Percentiles rank a stretch among this genome's conserved stretches.
phyloP scores from a whole-genome alignment of 1,139 yeast species.

The Magnusiomyces ingens region DNA sequence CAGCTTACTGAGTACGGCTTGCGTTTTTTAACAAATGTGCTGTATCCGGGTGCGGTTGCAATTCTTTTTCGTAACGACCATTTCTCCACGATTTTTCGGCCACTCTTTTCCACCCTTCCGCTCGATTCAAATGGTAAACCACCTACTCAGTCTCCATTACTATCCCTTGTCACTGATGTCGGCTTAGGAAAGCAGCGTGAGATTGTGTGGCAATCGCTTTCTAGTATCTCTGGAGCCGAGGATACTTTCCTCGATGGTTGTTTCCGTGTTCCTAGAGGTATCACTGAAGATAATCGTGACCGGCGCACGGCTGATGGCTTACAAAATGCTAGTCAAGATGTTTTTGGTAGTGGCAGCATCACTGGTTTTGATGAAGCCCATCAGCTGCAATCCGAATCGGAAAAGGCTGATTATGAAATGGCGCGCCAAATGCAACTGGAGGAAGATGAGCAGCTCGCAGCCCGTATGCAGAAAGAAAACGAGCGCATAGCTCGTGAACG shows the following conservation, averaged over 20 bases:
- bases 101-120: conserved; percentile 22
- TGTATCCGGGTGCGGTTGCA: conserved; percentile 46
- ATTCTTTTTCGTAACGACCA: conserved; percentile 83
- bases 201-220: conserved; percentile 72
- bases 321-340: not conserved
- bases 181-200: conserved; percentile 47
- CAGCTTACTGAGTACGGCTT: conserved; percentile 69
- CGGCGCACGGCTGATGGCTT: not conserved
- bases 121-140: not conserved
- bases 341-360: not conserved
- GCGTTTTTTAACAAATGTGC: conserved; percentile 33
- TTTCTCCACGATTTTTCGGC: conserved; percentile 63
- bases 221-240: conserved; percentile 56
- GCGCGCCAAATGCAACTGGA: conserved; percentile 53
- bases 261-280: conserved; percentile 20
- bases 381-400: not conserved
- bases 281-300: conserved; percentile 6
- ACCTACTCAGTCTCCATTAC: conserved; percentile 37
- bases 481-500: conserved; percentile 8
- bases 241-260: conserved; percentile 62
- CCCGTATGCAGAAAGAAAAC: conserved; percentile 29
- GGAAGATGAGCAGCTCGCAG: conserved; percentile 54
- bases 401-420: conserved; percentile 38
- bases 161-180: conserved; percentile 65
- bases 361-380: not conserved